Evolutionary conservation across 176 grass and related monocot genomes (phyloP), one percentile per base, ranked within the genome.

Genomic region (Chrysopogon serrulatus): DNA sequence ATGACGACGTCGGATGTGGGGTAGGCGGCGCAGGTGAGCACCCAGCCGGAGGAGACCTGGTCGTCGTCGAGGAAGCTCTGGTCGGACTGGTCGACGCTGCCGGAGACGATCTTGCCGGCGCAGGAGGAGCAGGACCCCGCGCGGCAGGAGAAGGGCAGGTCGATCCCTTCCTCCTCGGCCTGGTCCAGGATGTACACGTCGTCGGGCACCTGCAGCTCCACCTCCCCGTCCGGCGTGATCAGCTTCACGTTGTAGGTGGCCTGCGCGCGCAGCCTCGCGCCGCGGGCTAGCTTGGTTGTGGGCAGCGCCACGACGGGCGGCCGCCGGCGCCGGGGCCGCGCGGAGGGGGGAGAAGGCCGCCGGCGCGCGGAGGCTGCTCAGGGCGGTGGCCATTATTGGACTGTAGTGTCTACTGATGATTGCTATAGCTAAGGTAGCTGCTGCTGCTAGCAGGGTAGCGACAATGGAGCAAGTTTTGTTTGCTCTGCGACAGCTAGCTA

Each of bases 21-120:
- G 88, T 92, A 92, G 3, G 95, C 95, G 26, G 16, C 40, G 80
- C 92, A 97, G 77, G 92, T 97, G 73, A 97, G 90, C 56, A 94
- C 92, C 71, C 49, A 97, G 0, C 95, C 86, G 23, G 4, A 9
- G 2, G 1, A 19, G 0, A 92, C 35, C 90, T 97, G 95, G 45
- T 92, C 90, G 48, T 92, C 88, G 62, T 91, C 81, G 33, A 94
- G 90, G 88, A 91, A 94, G 88, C 88, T 91, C 26, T 56, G 83
- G 47, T 94, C 92, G 16, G 86, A 89, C 78, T 97, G 92, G 90
- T 97, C 95, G 11, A 92, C 24, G 47, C 14, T 0, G 60, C 95
- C 88, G 27, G 86, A 73, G 61, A 91, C 54, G 2, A 97, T 0
- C 89, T 94, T 94, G 27, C 88, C 90, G 68, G 92, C 92, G 69